A percentile compares a stretch with the other conserved stretches of the same genome.
Conservation (phyloP, 164 flowering plant genomes). For the Magnolia changhungtana region DNA sequence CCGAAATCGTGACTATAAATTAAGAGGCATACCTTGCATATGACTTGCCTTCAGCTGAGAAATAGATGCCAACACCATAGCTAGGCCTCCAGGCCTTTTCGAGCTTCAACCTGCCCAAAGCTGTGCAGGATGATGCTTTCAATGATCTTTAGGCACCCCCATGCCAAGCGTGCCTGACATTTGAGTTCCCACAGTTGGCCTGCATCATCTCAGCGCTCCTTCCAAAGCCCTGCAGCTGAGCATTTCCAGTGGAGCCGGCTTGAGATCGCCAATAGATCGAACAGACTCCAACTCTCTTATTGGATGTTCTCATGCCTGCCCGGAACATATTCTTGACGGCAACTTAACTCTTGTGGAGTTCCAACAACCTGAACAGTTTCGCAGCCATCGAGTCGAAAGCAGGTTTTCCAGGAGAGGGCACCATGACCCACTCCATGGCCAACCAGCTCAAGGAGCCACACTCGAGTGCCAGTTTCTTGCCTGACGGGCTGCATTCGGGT, state of each 20-base stretch:
- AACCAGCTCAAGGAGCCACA: too few species aligned
- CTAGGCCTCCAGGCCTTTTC: constrained; percentile 13
- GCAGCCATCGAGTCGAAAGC: too few species aligned
- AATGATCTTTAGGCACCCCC: constrained; percentile 14
- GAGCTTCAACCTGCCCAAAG: constrained; percentile 26
- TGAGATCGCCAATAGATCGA: constrained; percentile 34
- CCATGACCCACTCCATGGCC: too few species aligned
- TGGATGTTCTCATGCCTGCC: too few species aligned
- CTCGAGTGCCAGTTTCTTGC: too few species aligned
- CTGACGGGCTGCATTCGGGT: too few species aligned
- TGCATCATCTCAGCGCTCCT: constrained; percentile 33
- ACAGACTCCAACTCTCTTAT: constrained; percentile 12
- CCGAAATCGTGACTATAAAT: too few species aligned
- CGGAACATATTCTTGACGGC: too few species aligned
- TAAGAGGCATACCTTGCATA: constrained; percentile 23
- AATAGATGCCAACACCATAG: constrained; percentile 43
- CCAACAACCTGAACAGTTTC: too few species aligned
- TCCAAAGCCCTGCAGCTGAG: constrained; percentile 33
- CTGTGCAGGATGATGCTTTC: constrained; percentile 40
- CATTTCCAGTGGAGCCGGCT: constrained; percentile 25
- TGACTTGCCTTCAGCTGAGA: constrained; percentile 36
- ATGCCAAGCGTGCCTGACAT: constrained; percentile 46
- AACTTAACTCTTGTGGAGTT: too few species aligned
- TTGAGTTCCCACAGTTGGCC: constrained; percentile 37
- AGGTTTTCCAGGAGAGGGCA: not conserved